Evolutionary conservation across 768 basidiomycete genomes (phyloP), one percentile per base, ranked within the genome.

Genomic region (Saitozyma sp.): DNA sequence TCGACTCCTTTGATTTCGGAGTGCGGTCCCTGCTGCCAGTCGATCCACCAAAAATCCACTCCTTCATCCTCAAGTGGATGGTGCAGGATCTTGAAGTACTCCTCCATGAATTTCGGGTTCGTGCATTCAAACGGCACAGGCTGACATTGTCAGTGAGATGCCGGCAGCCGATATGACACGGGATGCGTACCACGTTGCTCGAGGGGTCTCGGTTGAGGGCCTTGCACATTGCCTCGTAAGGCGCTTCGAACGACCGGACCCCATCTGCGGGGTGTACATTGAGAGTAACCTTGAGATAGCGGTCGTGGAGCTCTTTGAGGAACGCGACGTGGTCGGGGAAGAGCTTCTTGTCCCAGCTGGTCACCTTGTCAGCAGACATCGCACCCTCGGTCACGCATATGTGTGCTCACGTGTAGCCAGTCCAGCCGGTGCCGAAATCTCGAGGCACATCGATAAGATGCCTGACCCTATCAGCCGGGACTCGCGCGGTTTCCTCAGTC

Each of bases 11-110:
- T 17, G n/a, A 51, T 42, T 39, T 62, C 45, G 17, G 60, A 50
- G 59, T 56, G 14, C 39, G n/a, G 37, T 1, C 66, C 58, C 41
- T 64, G 63, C 45, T 67, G 66, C 66, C 66, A 67, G 49, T 66
- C 66, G 19, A 64, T 42, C 66, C 66, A 67, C 64, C 63, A 68
- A 45, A 68, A 65, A 41, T 68, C 67, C 49, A 68, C 64, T 13
- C 67, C 67, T 17, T 68, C 54, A 11, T 65, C 54, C 42, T 68
- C 67, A 13, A 68, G 61, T 40, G 52, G 51, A 19, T 61, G 59
- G 40, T 65, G 64, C 14, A 68, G 49, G 10, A 65, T 50, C 13
- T 56, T 63, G 56, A 68, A 65, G 53, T 68, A 68, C 16, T 37
- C 59, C n/a, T 62, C 58, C 39, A 68, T 38, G 54, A 68, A 68